phyloP scores from a whole-genome alignment of 192 early-diverging fungal genomes.

The Cladochytrium replicatum region DNA sequence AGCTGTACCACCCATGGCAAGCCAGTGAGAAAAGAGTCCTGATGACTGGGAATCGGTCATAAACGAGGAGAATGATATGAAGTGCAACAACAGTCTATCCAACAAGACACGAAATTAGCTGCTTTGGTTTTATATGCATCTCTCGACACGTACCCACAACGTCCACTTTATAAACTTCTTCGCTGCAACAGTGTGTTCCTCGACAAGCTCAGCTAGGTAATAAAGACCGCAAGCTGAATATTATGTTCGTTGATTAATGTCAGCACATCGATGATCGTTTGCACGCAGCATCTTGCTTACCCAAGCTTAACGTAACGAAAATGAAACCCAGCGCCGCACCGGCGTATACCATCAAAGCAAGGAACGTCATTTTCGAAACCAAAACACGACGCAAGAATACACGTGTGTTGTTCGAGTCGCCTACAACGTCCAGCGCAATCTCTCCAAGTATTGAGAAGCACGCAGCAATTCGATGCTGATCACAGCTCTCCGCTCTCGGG shows the following conservation, averaged over 20 bases:
- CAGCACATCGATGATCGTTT: neutral
- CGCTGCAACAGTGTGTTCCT: constrained; percentile 73
- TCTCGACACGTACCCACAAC: constrained; percentile 19
- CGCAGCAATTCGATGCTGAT: too few relatives aligned
- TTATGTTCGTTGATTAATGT: too few relatives aligned
- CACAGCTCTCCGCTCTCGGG: too few relatives aligned
- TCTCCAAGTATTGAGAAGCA: too few relatives aligned
- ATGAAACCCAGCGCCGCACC: constrained; percentile 27
- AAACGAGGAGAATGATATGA: constrained; percentile 59
- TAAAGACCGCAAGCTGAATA: constrained; percentile 82
- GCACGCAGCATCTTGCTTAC: constrained; percentile 10
- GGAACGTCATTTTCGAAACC: constrained; percentile 20
- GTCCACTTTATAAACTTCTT: constrained; percentile 63
- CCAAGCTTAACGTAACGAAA: constrained; percentile 32
- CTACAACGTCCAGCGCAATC: too few relatives aligned
- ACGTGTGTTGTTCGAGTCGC: too few relatives aligned
- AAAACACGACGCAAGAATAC: too few relatives aligned
- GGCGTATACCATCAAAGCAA: constrained; percentile 28
- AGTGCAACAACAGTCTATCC: constrained; percentile 53
- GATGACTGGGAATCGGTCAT: constrained; percentile 70
- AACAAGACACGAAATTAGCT: too few relatives aligned
- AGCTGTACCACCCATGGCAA: constrained; percentile 70
- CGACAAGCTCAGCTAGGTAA: constrained; percentile 62
- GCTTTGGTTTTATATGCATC: too few relatives aligned
- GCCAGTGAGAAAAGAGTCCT: constrained; percentile 59